phyloP scores from a whole-genome alignment of 805 yeast species.

The Metschnikowia corniflorae region DNA sequence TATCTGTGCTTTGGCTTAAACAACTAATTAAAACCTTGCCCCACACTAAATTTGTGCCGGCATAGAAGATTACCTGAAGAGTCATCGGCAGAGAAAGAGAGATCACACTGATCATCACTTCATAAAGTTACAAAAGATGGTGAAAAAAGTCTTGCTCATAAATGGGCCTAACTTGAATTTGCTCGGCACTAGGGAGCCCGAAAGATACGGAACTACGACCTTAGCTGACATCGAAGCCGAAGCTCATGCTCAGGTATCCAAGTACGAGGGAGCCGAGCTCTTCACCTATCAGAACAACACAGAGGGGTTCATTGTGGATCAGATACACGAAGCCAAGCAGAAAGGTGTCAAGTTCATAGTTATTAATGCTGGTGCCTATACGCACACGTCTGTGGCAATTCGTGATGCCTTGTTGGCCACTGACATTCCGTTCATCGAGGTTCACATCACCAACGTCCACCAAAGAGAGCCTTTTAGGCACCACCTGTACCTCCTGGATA shows the following conservation, averaged over 20 bases:
- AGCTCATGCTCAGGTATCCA: slow-evolving; percentile 29
- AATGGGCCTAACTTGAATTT: slow-evolving; percentile 51
- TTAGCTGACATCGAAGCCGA: slow-evolving; percentile 41
- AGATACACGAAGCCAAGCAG: slow-evolving; percentile 44
- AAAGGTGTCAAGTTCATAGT: slow-evolving; percentile 44
- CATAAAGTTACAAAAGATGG: slow-evolving; percentile 22
- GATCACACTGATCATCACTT: too few relatives aligned
- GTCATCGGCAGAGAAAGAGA: too few relatives aligned
- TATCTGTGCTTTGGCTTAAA: too few relatives aligned
- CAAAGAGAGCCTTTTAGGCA: slow-evolving; percentile 51
- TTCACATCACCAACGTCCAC: slow-evolving; percentile 50
- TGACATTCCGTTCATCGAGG: slow-evolving; percentile 47
- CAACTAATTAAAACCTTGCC: too few relatives aligned
- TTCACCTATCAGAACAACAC: slow-evolving; percentile 40
- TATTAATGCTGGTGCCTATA: slow-evolving; percentile 52
- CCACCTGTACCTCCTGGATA: slow-evolving; percentile 46
- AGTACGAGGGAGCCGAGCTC: slow-evolving; percentile 30
- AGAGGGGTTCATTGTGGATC: slow-evolving; percentile 46
- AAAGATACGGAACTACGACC: slow-evolving; percentile 47
- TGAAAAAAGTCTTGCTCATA: slow-evolving; percentile 40
- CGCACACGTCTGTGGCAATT: slow-evolving; percentile 49
- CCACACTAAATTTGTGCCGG: slow-evolving; percentile 2
- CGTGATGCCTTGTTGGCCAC: slow-evolving; percentile 49
- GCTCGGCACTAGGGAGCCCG: slow-evolving; percentile 44
- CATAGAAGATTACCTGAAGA: slow-evolving; percentile 5